Evolutionary conservation across 805 yeast genomes (phyloP).

Genomic region (Cyberlindnera euphorbiiphila): DNA sequence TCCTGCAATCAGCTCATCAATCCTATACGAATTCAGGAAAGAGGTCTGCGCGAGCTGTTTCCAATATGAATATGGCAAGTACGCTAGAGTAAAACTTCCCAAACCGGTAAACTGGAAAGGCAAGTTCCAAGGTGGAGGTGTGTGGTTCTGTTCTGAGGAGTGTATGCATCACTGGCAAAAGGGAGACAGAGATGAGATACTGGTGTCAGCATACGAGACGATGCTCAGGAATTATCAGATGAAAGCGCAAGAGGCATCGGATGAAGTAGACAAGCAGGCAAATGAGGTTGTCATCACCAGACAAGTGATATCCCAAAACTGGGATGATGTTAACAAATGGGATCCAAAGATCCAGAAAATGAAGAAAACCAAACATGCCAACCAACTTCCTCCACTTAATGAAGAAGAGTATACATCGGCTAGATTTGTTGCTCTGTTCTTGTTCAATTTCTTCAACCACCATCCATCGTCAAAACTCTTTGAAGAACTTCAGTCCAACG

Average conservation of each 20-base stretch:
- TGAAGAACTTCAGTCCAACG: constrained; percentile 48
- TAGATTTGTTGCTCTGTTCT: constrained; percentile 41
- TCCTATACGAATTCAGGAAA: constrained; percentile 51
- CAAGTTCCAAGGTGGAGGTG: constrained; percentile 36
- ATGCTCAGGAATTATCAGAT: constrained; percentile 21
- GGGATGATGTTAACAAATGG: constrained; percentile 40
- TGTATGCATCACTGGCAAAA: constrained; percentile 38
- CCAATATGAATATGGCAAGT: constrained; percentile 43
- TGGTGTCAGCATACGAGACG: constrained; percentile 34
- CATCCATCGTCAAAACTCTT: constrained; percentile 29
- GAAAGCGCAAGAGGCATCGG: constrained; percentile 29
- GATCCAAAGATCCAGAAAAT: constrained; percentile 30
- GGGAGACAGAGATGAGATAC: constrained; percentile 35
- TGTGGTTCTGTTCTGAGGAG: constrained; percentile 50
- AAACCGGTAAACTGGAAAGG: constrained; percentile 12
- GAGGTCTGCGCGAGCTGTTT: constrained; percentile 60
- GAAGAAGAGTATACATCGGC: constrained; percentile 51
- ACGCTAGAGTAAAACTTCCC: constrained; percentile 39
- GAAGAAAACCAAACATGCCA: constrained; percentile 35
- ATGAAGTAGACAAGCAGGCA: constrained; percentile 11
- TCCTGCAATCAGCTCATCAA: constrained; percentile 43
- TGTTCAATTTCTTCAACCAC: constrained; percentile 31
- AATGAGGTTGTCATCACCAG: constrained; percentile 13
- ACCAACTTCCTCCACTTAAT: constrained; percentile 41
- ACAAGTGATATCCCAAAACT: constrained; percentile 28